Conservation (phyloP, 768 basidiomycete species). For the Tylopilus sp. region DNA sequence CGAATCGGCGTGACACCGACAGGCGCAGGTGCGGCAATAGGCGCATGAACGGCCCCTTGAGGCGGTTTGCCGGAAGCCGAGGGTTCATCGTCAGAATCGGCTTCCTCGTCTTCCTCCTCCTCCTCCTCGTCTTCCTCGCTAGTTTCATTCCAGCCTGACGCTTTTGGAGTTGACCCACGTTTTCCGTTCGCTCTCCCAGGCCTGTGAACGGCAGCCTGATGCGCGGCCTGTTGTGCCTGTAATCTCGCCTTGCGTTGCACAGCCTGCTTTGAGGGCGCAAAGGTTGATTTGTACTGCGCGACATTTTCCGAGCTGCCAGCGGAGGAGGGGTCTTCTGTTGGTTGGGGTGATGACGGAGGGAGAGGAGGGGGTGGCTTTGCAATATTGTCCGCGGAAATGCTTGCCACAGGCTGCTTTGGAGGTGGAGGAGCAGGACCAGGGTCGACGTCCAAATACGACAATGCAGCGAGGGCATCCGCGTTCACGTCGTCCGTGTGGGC, state of each 20-base stretch:
- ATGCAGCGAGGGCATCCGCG: slow-evolving; percentile 72
- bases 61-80: slow-evolving; percentile 33
- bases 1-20: slow-evolving; percentile 24
- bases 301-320: slow-evolving; percentile 26
- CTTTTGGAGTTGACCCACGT: slow-evolving; percentile 39
- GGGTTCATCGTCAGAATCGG: slow-evolving; percentile 56
- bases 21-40: slow-evolving; percentile 17
- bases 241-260: slow-evolving; percentile 80
- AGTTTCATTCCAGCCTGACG: slow-evolving; percentile 57
- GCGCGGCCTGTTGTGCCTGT: slow-evolving; percentile 80
- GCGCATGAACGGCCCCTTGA: slow-evolving; percentile 15
- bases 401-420: slow-evolving; percentile 8
- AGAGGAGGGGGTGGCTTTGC: slow-evolving; percentile 26
- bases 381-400: slow-evolving; percentile 3
- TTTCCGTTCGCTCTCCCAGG: slow-evolving; percentile 58
- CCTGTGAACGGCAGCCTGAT: slow-evolving; percentile 70
- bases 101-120: slow-evolving; percentile 65
- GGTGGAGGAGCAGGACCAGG: slow-evolving; percentile 18
- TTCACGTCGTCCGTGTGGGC: slow-evolving; percentile 45
- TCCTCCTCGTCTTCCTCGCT: slow-evolving; percentile 81
- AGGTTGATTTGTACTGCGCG: slow-evolving; percentile 73
- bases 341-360: slow-evolving; percentile 30
- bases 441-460: slow-evolving; percentile 65
- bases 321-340: slow-evolving; percentile 27
- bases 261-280: slow-evolving; percentile 81